These are phyloP conservation scores for Fusarium drepaniforme DNA, from an alignment of 2,329 filamentous ascomycete species.

Conservation along the genomic window DNA sequence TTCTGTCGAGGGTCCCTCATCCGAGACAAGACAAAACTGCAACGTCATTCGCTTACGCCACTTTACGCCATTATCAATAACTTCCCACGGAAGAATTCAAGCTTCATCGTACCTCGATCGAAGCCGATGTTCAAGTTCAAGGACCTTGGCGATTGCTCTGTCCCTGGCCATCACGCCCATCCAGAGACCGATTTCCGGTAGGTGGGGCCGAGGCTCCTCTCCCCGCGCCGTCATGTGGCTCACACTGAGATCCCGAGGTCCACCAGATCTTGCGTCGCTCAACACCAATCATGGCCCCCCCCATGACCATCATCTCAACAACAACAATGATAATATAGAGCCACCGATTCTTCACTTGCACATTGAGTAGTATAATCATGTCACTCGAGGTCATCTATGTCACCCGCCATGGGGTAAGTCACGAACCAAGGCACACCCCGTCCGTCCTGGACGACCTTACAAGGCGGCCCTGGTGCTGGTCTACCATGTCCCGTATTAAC, in stretches of 20 bases:
- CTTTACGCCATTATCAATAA: neutral
- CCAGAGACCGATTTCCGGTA: neutral
- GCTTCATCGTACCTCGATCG: neutral
- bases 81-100: neutral
- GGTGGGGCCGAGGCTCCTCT: slow-evolving; percentile 25
- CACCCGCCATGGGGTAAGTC: slow-evolving; percentile 79
- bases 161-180: slow-evolving; percentile 5
- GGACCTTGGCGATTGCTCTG: neutral
- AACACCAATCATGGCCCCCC: neutral
- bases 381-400: slow-evolving; percentile 80
- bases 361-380: slow-evolving; percentile 57
- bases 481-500: slow-evolving; percentile 26
- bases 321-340: neutral
- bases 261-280: neutral
- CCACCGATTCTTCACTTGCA: neutral
- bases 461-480: neutral
- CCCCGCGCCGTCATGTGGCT: slow-evolving; percentile 24
- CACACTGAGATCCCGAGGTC: slow-evolving; percentile 36
- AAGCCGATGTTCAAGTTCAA: neutral
- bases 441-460: neutral
- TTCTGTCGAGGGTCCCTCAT: neutral
- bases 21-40: neutral
- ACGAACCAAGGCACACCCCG: slow-evolving; percentile 9
- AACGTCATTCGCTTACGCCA: neutral
- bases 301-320: neutral